These are phyloP conservation scores for Kwoniella sp. DNA, from an alignment of 768 basidiomycete species.

Conservation along the genomic window DNA sequence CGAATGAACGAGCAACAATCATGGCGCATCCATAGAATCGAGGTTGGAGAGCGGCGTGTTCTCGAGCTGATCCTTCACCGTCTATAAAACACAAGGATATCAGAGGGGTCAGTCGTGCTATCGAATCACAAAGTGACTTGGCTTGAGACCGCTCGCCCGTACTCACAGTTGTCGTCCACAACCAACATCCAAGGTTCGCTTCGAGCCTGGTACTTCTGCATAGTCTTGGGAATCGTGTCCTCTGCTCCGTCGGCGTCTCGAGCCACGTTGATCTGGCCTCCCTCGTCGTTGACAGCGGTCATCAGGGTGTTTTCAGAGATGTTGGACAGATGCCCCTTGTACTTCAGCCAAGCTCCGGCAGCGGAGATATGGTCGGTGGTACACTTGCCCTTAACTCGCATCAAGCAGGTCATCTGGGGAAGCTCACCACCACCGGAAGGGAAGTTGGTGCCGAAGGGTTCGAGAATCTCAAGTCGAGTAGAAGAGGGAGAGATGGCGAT, in stretches of 20 bases:
- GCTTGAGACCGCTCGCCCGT: neutral
- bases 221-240: conserved; percentile 87
- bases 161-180: conserved; percentile 71
- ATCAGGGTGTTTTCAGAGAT: conserved; percentile 95
- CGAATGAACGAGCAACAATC: conserved; percentile 91
- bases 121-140: neutral
- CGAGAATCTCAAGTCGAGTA: conserved; percentile 79
- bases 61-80: conserved; percentile 95
- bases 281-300: conserved; percentile 93
- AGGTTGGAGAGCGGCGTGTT: conserved; percentile 96
- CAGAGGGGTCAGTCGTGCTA: too few relatives aligned
- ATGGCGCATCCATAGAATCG: conserved; percentile 88
- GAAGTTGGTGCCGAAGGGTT: conserved; percentile 83
- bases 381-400: conserved; percentile 96
- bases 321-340: conserved; percentile 92
- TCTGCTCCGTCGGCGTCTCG: conserved; percentile 67
- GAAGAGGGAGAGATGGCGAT: conserved; percentile 77
- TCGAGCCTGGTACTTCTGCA: conserved; percentile 81
- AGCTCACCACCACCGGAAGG: conserved; percentile 66
- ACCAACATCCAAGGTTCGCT: conserved; percentile 88
- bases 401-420: conserved; percentile 76
- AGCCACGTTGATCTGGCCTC: conserved; percentile 87
- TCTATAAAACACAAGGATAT: conserved; percentile 54
- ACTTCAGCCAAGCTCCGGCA: conserved; percentile 98
- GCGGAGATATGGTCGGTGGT: conserved; percentile 99